Base-by-base conservation (phyloP, 306 rosid genomes). In the Rosa multiflora region DNA sequence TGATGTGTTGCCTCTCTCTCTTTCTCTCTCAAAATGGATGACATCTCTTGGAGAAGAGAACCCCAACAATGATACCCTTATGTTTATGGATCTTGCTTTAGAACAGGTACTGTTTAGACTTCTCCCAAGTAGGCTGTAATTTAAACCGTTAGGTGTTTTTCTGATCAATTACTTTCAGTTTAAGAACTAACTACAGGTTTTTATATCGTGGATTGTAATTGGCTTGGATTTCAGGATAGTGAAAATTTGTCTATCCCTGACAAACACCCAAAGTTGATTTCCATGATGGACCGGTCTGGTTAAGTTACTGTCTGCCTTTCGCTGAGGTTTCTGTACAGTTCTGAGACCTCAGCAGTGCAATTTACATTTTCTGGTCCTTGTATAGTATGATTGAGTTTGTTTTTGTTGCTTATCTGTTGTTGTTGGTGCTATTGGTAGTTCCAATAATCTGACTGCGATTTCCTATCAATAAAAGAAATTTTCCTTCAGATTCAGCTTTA, bases 31-130 rank as follows among this genome's bases (percentile, higher is more conserved):
- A 53, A 32, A 58, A n/a, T 59, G 76, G 83, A 88, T 90, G 92
- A 42, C 72, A 67, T 79, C 89, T 71, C 21, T 51, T 0, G 79
- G 29, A 32, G 80, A 74, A 53, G 83, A 67, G 56, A 77, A 44
- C 67, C 78, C 82, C 26, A 32, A 71, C 10, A 11, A 56, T 4
- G 79, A 80, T 13, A 85, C 89, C 42, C 58, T 76, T 68, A 74
- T 51, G n/a, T 91, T 92, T 75, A 94, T 94, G 99, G 87, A 83
- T 42, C 89, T 86, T 66, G 97, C 99, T n/a, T 78, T 94, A 70
- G 87, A 85, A 3, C 95, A 92, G 93, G 97, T 91, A 83, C 70
- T 10, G 46, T 44, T 3, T 0, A 2, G 15, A 11, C 23, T 29
- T 52, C 51, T 3, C 14, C 52, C 43, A 20, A 2, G 3, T 62